Base-by-base conservation (phyloP, 306 rosid species). In the Quercus parvula region DNA sequence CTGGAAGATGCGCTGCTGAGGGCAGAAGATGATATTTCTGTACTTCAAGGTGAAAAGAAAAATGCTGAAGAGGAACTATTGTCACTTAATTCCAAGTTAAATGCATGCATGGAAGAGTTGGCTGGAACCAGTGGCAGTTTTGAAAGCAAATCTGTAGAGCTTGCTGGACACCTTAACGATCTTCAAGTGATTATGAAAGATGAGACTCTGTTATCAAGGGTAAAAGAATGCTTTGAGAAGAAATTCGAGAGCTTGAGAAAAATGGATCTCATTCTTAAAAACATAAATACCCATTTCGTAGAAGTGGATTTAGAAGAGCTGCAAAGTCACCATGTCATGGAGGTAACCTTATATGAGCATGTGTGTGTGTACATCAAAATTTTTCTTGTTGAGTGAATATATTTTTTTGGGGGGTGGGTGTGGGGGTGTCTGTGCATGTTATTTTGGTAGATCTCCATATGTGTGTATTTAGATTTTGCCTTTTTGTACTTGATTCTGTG, bases 151-250 rank as follows among this genome's bases (percentile, higher is more conserved):
- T 88, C 92, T 76, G 49, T 77, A 25, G 92, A 91, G 82, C 89
- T 91, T 41, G 63, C 82, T 66, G 89, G 87, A 67, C 77, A 87
- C 81, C 83, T 91, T 70, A 78, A 82, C 81, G 90, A 90, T 93
- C 96, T 96, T 89, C 90, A 70, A 77, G 77, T 73, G 74, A 86
- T 90, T 82, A 67, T 91, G 94, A 89, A 84, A 74, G 98, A 93
- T 66, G 77, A 86, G 41, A 83, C 82, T 68, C 77, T 90, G 73
- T 84, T 86, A 79, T 83, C 89, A 62, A 85, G 57, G 41, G 58
- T 88, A 74, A 88, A 87, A 81, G 82, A 84, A 70, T 82, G 89
- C 83, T 89, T 93, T 68, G 92, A 85, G 90, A 87, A 75, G 76
- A 93, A 89, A 80, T 78, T 79, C 79, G 89, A 87, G 82, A 83